Evolutionary conservation across 2,329 filamentous ascomycete genomes (phyloP), one percentile per base, ranked within the genome.

Genomic region (Ascochyta viciae-villosae): DNA sequence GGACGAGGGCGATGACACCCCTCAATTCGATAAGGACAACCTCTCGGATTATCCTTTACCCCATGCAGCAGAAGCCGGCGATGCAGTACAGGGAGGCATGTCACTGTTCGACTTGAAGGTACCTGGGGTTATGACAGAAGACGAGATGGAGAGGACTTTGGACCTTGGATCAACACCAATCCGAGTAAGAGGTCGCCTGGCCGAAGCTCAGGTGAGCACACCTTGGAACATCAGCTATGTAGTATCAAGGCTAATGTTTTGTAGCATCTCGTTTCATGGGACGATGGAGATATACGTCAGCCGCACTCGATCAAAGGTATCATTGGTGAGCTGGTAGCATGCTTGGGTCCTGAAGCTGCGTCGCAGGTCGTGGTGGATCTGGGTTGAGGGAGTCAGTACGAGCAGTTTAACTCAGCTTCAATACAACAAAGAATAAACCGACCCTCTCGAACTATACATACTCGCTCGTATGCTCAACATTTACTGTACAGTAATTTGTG

Each of bases 281-380:
- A 85, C 0, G 68, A 76, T 1, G 80, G 83, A 42, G 75, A 77
- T 31, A 74, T 89, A 3, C 70, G 75, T 12, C 78, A 87, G 44
- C 73, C 78, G 16, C 73, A 76, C 5, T 81, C 80, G 1, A 73
- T 90, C 31, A 90, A 88, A 68, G 82, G 84, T 0, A 80, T 82
- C 33, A 81, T 92, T 54, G 88, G 86, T 1, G 88, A 92, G 60
- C 71, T 92, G 46, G 83, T 87, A 3, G 87, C 89, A 3, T 84
- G 85, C 10, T 73, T 91, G 40, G 90, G 90, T 0, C 78, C 82
- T 1, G 84, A 88, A 39, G 70, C 88, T 44, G 79, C 85, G 40
- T 76, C 74, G 19, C 77, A 81, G 47, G 77, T 90, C 16, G 84
- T 87, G 38, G 74, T 92, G 13, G 83, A 89, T 64, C 83, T 89